Evolutionary conservation across 2,329 filamentous ascomycete genomes (phyloP), one percentile per base, ranked within the genome.

Genomic region (Colletotrichum sp.): DNA sequence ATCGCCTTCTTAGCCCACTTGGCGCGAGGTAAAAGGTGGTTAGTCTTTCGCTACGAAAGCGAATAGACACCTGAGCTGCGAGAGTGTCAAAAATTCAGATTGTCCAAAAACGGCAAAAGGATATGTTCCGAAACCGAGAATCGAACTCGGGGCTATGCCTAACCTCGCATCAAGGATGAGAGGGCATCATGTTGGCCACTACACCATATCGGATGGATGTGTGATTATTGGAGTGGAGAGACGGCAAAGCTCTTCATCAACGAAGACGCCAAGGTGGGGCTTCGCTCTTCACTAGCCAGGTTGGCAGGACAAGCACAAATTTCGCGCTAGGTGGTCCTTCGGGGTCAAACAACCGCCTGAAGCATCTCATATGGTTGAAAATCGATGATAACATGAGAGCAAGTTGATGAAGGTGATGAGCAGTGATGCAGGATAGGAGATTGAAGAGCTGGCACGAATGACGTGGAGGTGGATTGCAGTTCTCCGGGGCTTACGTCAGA

Each of bases 141-240:
- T 63, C 59, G 57, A 70, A 70, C 57, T 70, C 67, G 67, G 59
- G 67, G 67, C 59, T 70, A 70, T 70, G 59, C 59, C 67, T 70
- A 63, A 55, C 67, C 67, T 34, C 67, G 59, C 67, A 63, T 34
- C 16, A n/a, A 13, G 2, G 8, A 69, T 70, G 67, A 63, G 67
- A 70, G 67, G 67, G 67, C 67, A 63, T 70, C 67, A 70, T 70
- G 39, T 70, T 70, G 57, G 57, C 67, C 67, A 70, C 67, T 70
- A 70, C 67, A 70, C 57, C 59, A 70, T 61, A 70, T 70, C 67
- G 67, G 67, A 70, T 18, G 57, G 67, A 63, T 12, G 6, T 9
- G 12, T 34, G 0, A 4, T 70, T 55, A 7, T 52, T 52, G n/a
- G 6, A 2, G 21, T 21, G 15, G 8, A 2, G 8, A 0, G 4